phyloP scores from a whole-genome alignment of 306 rosid genomes.

The Gynostemma pentaphyllum region DNA sequence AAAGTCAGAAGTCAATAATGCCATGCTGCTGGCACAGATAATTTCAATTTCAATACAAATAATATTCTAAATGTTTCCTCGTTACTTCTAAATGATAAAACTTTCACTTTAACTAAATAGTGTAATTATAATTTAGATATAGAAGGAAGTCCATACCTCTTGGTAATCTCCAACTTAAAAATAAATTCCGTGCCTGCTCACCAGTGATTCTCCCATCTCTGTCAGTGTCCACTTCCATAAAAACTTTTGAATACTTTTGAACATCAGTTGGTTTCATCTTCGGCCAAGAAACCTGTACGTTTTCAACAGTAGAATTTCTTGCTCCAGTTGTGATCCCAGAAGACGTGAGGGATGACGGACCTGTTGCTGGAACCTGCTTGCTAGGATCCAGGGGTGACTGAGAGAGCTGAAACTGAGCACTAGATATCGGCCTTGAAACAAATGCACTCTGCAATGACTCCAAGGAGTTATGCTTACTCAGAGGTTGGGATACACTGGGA shows the following conservation, averaged over 20 bases:
- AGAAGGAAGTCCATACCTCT: constrained; percentile 44
- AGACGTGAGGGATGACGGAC: constrained; percentile 39
- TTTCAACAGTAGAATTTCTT: constrained; percentile 45
- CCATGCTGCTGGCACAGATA: background rate
- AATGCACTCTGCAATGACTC: constrained; percentile 58
- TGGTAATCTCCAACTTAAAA: constrained; percentile 94
- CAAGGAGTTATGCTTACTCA: constrained; percentile 36
- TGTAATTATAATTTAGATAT: background rate
- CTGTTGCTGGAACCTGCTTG: constrained; percentile 43
- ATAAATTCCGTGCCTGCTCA: constrained; percentile 87
- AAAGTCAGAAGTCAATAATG: background rate
- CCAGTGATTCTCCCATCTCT: constrained; percentile 94
- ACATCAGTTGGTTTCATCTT: constrained; percentile 92
- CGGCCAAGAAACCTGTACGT: constrained; percentile 69
- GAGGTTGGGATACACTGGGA: constrained; percentile 45
- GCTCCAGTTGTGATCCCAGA: constrained; percentile 44
- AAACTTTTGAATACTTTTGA: constrained; percentile 80
- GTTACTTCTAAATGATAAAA: background rate
- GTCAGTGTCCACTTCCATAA: constrained; percentile 83
- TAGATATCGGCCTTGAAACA: constrained; percentile 36
- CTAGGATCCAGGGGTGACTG: constrained; percentile 38
- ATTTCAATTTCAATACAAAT: background rate
- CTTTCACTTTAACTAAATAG: background rate
- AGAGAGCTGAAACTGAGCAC: constrained; percentile 35
- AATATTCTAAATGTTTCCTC: background rate